phyloP scores from a whole-genome alignment of 305 asterid species.

The Fraxinus nigra region DNA sequence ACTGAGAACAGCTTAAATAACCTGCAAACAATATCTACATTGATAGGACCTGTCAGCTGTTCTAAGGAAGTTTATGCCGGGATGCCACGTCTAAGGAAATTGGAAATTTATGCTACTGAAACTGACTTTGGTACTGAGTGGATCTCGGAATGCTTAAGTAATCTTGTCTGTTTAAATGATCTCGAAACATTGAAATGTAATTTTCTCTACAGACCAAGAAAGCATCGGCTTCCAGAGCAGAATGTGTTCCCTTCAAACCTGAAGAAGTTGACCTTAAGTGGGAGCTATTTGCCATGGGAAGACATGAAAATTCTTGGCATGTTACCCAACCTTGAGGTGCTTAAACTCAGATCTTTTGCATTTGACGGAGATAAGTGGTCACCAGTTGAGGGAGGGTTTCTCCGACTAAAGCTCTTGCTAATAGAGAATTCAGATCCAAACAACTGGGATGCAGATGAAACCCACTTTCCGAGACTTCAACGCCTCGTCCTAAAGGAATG shows the following conservation, averaged over 20 bases:
- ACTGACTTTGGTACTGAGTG: background rate
- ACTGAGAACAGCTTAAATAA: background rate
- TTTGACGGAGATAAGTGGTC: background rate
- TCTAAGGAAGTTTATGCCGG: background rate
- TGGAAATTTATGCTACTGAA: conserved; percentile 3
- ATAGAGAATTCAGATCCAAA: conserved; percentile 6
- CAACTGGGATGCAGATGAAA: conserved; percentile 1
- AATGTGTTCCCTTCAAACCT: background rate
- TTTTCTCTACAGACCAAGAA: conserved; percentile 6
- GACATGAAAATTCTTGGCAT: conserved; percentile 9
- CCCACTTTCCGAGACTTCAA: conserved; percentile 5
- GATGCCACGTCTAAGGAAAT: background rate
- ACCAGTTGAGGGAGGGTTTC: conserved; percentile 8
- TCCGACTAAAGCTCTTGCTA: background rate
- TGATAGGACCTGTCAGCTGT: conserved; percentile 9
- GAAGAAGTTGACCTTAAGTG: conserved; percentile 6
- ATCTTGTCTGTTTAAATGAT: background rate
- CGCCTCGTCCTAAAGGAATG: conserved; percentile 1
- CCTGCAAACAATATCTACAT: conserved; percentile 7
- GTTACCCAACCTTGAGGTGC: conserved; percentile 14
- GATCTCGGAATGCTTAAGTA: conserved; percentile 8
- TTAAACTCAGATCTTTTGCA: conserved; percentile 4
- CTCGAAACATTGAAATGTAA: conserved; percentile 5
- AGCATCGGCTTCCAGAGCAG: conserved; percentile 3
- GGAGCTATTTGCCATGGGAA: conserved; percentile 10